These are phyloP conservation scores for Aethionema arabicum DNA, from an alignment of 345 rosid genomes.

Conservation along the genomic window DNA sequence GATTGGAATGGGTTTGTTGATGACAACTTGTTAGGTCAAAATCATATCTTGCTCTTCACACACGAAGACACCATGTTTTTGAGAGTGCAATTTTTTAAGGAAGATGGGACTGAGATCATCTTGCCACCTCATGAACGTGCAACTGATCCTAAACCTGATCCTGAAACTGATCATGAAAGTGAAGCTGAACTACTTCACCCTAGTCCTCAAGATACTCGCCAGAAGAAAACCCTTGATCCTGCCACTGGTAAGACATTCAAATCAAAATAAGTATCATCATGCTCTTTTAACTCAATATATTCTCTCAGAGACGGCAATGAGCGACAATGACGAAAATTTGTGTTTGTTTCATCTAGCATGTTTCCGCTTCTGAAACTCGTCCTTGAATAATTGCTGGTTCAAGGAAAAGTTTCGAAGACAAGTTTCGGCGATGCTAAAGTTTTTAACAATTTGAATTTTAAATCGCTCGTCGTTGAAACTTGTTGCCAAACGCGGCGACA, in stretches of 20 bases:
- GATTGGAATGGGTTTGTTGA: conserved; percentile 34
- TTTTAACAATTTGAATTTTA: too few species aligned
- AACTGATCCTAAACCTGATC: background rate
- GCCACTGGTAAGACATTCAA: conserved; percentile 14
- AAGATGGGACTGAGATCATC: conserved; percentile 3
- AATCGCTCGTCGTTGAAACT: too few species aligned
- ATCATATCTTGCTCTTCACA: conserved; percentile 17
- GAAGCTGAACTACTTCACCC: background rate
- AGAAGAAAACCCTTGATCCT: background rate
- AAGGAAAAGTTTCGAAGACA: too few species aligned
- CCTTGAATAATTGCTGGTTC: too few species aligned
- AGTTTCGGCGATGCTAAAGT: too few species aligned
- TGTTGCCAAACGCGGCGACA: too few species aligned
- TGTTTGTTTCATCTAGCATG: too few species aligned
- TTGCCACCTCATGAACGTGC: background rate
- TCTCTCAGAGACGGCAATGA: too few species aligned
- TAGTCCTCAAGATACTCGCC: background rate
- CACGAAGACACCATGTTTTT: conserved; percentile 13
- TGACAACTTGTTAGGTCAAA: conserved; percentile 12
- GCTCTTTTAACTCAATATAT: background rate
- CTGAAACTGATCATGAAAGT: background rate
- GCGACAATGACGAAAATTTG: too few species aligned
- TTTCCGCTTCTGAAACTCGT: too few species aligned
- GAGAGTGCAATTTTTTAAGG: conserved; percentile 11
- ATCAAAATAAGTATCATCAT: conserved; percentile 1